Evolutionary conservation across 257 asterid genomes (phyloP), one percentile per base, ranked within the genome.

Genomic region (Primulina tabacum): DNA sequence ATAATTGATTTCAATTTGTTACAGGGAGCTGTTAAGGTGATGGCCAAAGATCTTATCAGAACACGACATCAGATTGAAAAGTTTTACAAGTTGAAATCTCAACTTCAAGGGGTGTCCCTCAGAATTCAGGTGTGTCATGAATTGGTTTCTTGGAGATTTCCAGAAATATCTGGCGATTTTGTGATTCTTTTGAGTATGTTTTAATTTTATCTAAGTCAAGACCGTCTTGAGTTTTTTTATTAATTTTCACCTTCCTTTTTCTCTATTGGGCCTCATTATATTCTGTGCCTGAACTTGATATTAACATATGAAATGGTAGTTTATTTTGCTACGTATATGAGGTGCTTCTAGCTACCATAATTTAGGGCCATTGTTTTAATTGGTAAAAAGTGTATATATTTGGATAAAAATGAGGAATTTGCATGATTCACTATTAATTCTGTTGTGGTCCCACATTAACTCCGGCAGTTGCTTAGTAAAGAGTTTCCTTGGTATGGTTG

Each of bases 41-140:
- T 92, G 98, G 98, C 98, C 40, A 92, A 92, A 81, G 98, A 92
- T 85, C 98, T 92, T 62, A 90, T 92, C 79, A 90, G 98, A 82
- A 92, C 98, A 67, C 77, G 98, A 26, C 98, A 92, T 80, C 98
- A 92, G 80, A 59, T 92, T 72, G 98, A 92, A 76, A 92, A 92
- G 78, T 92, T 92, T 78, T 92, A 90, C 82, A 92, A 92, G 87
- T 93, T 92, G 61, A 92, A 92, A 79, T 92, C 98, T 75, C 98
- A 92, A 83, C 97, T 92, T 73, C 97, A 90, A 84, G 98, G 98
- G 24, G 97, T 92, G 69, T 88, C 98, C 50, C 97, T 92, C 75
- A 86, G 98, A 85, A 92, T 92, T 67, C 98, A 92, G 98, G 97
- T 90, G 96, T 90, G 9, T 32, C 21, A 17, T 47, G 1, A 16